These are phyloP conservation scores for Talaromyces sp. DNA, from an alignment of 2,329 filamentous ascomycete species.

Conservation along the genomic window DNA sequence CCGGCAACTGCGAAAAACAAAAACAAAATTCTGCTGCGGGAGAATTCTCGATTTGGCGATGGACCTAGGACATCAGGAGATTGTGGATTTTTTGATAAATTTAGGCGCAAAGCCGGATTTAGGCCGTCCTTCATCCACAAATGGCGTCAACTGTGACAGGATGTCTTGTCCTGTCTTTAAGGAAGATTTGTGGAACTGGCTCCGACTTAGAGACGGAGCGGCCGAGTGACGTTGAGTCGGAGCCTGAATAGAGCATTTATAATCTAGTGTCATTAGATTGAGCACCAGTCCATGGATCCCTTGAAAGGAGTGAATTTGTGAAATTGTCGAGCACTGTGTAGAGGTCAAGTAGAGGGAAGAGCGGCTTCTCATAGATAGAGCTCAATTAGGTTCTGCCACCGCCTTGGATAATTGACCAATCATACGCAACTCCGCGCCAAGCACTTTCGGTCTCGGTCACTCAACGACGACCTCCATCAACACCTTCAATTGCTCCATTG, in stretches of 20 bases:
- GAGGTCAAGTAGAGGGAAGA: not conserved
- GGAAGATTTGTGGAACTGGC: too few species aligned
- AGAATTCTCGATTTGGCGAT: not conserved
- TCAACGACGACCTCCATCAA: not conserved
- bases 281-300: too few species aligned
- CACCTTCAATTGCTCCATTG: constrained; percentile 6
- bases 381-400: not conserved
- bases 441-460: not conserved
- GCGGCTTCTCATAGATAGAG: not conserved
- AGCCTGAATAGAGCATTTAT: too few species aligned
- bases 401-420: not conserved
- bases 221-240: too few species aligned
- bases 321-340: not conserved
- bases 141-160: not conserved
- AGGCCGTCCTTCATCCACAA: not conserved
- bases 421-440: not conserved
- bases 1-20: not conserved
- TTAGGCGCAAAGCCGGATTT: not conserved
- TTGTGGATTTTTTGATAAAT: not conserved
- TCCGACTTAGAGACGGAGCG: too few species aligned
- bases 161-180: not conserved
- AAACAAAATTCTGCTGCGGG: not conserved
- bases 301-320: too few species aligned
- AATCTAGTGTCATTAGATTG: too few species aligned
- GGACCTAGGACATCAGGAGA: not conserved